Conservation (phyloP, 129 eudicot species). For the Tagetes erecta region DNA sequence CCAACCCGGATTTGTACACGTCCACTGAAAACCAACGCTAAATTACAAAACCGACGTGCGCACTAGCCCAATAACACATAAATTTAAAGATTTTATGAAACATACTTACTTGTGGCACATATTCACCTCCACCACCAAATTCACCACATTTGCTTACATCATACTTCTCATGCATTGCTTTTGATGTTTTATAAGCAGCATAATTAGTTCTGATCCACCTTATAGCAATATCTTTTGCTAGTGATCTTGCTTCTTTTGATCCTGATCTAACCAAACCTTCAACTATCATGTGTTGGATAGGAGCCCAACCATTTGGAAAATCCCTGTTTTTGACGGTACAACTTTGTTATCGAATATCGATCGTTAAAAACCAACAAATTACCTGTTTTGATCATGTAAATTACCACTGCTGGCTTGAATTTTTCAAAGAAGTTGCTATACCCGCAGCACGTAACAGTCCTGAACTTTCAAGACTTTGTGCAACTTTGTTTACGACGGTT, state of each 20-base stretch:
- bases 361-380: background rate
- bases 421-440: conserved; percentile 78
- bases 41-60: too few species aligned
- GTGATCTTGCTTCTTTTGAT: conserved; percentile 45
- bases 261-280: conserved; percentile 74
- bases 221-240: conserved; percentile 77
- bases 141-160: conserved; percentile 79
- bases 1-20: background rate
- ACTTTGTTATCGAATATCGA: background rate
- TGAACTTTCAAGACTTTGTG: conserved; percentile 59
- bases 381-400: background rate
- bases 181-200: conserved; percentile 50
- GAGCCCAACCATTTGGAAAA: conserved; percentile 98
- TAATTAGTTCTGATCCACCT: conserved; percentile 87
- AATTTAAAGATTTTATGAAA: background rate
- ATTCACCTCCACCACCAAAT: conserved; percentile 93
- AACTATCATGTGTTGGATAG: conserved; percentile 84
- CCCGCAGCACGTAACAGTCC: conserved; percentile 72
- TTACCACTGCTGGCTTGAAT: conserved; percentile 89
- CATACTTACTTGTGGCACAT: conserved; percentile 79
- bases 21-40: too few species aligned
- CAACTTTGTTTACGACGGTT: conserved; percentile 53
- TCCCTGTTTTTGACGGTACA: conserved; percentile 55
- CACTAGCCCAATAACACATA: too few species aligned
- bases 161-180: conserved; percentile 87